Percentiles rank a stretch among this genome's conserved stretches.
Conservation (phyloP, 2,329 filamentous ascomycete species). For the Beauveria rudraprayagi region DNA sequence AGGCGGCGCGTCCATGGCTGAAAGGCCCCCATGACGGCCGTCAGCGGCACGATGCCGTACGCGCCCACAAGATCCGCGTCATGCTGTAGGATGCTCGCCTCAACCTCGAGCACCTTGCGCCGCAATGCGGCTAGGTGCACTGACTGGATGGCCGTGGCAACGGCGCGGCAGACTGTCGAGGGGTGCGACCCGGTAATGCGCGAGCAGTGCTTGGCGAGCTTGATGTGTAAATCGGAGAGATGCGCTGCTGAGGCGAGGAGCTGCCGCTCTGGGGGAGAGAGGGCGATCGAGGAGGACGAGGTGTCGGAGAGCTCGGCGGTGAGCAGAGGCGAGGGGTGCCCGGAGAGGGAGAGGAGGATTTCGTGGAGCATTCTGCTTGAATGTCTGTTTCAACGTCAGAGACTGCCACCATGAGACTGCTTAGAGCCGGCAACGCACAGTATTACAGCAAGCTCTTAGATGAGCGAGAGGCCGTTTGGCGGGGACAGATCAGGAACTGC, state of each 20-base stretch:
- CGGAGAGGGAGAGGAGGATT: constrained; percentile 91
- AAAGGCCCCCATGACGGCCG: constrained; percentile 75
- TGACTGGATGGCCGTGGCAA: constrained; percentile 68
- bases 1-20: constrained; percentile 77
- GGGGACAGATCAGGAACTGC: background rate
- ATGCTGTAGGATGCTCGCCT: constrained; percentile 64
- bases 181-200: constrained; percentile 62
- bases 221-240: constrained; percentile 70
- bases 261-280: constrained; percentile 74
- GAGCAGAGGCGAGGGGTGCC: constrained; percentile 85
- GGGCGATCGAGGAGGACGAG: constrained; percentile 33
- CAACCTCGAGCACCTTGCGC: constrained; percentile 74
- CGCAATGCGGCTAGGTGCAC: constrained; percentile 75
- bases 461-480: background rate
- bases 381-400: background rate
- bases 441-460: background rate
- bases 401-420: background rate
- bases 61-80: constrained; percentile 79
- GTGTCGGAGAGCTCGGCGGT: constrained; percentile 39
- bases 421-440: background rate
- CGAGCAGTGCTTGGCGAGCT: constrained; percentile 58
- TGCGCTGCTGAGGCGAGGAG: constrained; percentile 70
- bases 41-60: constrained; percentile 88
- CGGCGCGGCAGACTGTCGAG: constrained; percentile 79
- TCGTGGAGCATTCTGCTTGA: constrained; percentile 77